phyloP scores from a whole-genome alignment of 1,139 yeast genomes.

The Blastobotrys elegans region DNA sequence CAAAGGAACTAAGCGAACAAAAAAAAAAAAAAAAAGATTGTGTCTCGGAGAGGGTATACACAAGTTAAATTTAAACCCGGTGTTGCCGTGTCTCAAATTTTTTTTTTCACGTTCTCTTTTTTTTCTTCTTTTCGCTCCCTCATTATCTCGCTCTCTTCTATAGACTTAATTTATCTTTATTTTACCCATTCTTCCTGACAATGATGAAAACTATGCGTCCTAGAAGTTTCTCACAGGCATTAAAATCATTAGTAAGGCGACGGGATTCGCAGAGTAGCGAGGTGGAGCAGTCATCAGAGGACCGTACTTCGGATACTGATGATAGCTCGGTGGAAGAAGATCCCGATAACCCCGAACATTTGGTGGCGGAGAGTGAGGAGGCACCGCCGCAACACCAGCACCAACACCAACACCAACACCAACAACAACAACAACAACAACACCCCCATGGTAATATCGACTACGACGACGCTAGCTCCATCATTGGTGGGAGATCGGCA shows the following conservation, averaged over 20 bases:
- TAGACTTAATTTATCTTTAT: no score
- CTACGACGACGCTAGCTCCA: conserved; percentile 28
- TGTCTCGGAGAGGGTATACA: neutral
- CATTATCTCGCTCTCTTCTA: no score
- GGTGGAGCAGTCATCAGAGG: neutral
- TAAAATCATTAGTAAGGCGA: conserved; percentile 6
- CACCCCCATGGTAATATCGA: no score
- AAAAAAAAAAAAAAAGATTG: no score
- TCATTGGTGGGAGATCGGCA: conserved; percentile 28
- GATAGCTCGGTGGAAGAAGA: neutral
- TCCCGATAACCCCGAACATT: neutral
- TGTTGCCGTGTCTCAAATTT: neutral
- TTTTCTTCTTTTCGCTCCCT: neutral
- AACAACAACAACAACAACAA: no score
- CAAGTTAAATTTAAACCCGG: neutral
- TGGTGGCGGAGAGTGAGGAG: neutral
- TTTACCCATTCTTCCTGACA: no score
- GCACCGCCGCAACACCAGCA: neutral
- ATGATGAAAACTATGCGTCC: neutral
- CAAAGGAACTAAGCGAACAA: neutral
- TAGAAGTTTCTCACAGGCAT: neutral
- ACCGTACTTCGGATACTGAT: neutral
- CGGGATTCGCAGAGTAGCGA: neutral
- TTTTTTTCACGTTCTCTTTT: neutral
- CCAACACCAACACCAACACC: no score